Conservation (phyloP, 176 grass and related monocot species). For the Phoenix roebelenii region DNA sequence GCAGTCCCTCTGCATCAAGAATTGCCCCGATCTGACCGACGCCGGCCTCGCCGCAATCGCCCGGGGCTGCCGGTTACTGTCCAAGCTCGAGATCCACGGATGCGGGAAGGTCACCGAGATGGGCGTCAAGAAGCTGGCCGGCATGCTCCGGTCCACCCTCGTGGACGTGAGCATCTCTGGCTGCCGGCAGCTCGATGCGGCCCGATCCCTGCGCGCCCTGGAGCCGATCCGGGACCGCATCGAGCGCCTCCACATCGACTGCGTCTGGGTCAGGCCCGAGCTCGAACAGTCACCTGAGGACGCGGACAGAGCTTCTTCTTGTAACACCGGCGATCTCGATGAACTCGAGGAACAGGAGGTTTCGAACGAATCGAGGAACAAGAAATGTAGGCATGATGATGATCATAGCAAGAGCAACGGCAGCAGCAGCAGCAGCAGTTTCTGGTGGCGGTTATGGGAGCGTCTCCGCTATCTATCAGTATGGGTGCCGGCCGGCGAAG, state of each 20-base stretch:
- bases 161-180: conserved; percentile 63
- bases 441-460: conserved; percentile 45
- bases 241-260: conserved; percentile 79
- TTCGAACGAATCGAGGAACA: conserved; percentile 34
- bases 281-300: conserved; percentile 12
- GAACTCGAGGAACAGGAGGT: conserved; percentile 29
- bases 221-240: conserved; percentile 50
- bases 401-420: background rate
- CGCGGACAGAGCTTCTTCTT: background rate
- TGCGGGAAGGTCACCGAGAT: conserved; percentile 45
- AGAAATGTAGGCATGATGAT: conserved; percentile 45
- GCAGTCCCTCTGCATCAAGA: conserved; percentile 61
- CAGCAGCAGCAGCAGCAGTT: background rate
- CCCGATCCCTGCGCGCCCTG: conserved; percentile 42
- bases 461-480: conserved; percentile 65
- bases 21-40: conserved; percentile 69
- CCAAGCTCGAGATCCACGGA: conserved; percentile 53
- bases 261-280: conserved; percentile 43
- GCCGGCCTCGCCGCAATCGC: conserved; percentile 48
- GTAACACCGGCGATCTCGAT: conserved; percentile 8
- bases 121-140: conserved; percentile 43
- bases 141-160: conserved; percentile 35
- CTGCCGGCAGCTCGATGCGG: conserved; percentile 52
- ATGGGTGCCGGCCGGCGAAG: conserved; percentile 70
- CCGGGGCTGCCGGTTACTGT: conserved; percentile 60